Evolutionary conservation across 345 rosid genomes (phyloP).

Genomic region (Lagerstroemia speciosa): DNA sequence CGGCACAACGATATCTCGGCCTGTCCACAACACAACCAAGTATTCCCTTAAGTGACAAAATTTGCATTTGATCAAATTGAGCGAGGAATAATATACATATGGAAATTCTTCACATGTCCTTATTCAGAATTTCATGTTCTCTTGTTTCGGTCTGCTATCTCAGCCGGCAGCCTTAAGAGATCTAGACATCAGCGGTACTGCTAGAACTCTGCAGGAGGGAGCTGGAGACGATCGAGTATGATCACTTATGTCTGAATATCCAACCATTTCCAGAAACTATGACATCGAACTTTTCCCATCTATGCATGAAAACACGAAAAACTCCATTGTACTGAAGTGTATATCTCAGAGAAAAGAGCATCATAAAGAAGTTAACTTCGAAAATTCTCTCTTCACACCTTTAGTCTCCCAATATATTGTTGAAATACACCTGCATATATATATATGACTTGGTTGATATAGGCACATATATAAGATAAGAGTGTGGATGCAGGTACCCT

Average conservation of each 20-base stretch:
- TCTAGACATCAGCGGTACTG: background rate
- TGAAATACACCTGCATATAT: background rate
- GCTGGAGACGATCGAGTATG: background rate
- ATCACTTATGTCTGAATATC: background rate
- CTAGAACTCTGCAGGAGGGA: background rate
- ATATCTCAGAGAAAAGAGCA: background rate
- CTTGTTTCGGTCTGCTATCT: background rate
- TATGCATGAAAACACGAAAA: background rate
- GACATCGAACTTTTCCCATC: background rate
- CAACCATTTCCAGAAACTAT: background rate
- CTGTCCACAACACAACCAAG: background rate
- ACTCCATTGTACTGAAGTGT: background rate
- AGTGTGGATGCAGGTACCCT: background rate
- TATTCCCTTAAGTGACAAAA: background rate
- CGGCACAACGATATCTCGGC: conserved; percentile 7
- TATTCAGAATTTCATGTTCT: background rate
- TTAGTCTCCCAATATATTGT: background rate
- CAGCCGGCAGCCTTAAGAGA: background rate
- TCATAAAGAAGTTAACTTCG: background rate
- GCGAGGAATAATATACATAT: too few relatives aligned
- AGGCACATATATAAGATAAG: background rate
- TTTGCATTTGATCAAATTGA: too few relatives aligned
- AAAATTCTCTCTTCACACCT: background rate
- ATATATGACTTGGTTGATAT: too few relatives aligned
- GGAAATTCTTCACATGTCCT: too few relatives aligned